Percentiles rank a stretch among this genome's conserved stretches.
Conservation (phyloP, 2,329 filamentous ascomycete species). For the Neopestalotiopsis sp. region DNA sequence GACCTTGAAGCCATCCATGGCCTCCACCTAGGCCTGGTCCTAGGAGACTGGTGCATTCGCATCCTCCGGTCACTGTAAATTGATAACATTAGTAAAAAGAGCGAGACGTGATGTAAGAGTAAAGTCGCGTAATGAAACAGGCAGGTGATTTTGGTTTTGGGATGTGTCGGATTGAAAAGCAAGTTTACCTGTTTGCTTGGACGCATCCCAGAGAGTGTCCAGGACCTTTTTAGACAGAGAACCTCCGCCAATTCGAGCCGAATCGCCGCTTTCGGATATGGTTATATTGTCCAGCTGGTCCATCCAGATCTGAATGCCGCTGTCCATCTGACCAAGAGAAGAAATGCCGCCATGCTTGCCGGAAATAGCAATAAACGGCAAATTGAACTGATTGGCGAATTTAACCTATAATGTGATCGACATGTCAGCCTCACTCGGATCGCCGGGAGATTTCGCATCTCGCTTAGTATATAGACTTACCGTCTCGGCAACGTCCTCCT, state of each 20-base stretch:
- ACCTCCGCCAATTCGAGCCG: constrained; percentile 55
- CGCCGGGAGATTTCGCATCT: not conserved
- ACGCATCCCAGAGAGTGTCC: constrained; percentile 53
- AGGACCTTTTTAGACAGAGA: constrained; percentile 50
- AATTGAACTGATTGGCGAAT: constrained; percentile 50
- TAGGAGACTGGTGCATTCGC: constrained; percentile 56
- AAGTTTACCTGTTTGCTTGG: constrained; percentile 53
- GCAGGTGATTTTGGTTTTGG: not conserved
- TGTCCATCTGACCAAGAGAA: constrained; percentile 52
- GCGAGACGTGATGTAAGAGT: not conserved
- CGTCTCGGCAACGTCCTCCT: constrained; percentile 42
- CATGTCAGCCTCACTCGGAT: not conserved
- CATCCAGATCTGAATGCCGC: constrained; percentile 57
- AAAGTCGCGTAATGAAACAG: not conserved
- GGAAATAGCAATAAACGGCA: constrained; percentile 60
- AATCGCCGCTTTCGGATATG: constrained; percentile 48
- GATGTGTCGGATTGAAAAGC: not conserved
- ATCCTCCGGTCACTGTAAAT: constrained; percentile 52
- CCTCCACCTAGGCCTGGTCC: constrained; percentile 53
- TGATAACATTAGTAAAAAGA: constrained; percentile 13
- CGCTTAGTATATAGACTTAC: constrained; percentile 30
- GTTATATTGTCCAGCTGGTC: constrained; percentile 48
- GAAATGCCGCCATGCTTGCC: constrained; percentile 57
- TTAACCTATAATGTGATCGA: constrained; percentile 41
- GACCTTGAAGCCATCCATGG: constrained; percentile 47